Evolutionary conservation across 345 rosid species (phyloP).

Genomic region (Populus euphratica): DNA sequence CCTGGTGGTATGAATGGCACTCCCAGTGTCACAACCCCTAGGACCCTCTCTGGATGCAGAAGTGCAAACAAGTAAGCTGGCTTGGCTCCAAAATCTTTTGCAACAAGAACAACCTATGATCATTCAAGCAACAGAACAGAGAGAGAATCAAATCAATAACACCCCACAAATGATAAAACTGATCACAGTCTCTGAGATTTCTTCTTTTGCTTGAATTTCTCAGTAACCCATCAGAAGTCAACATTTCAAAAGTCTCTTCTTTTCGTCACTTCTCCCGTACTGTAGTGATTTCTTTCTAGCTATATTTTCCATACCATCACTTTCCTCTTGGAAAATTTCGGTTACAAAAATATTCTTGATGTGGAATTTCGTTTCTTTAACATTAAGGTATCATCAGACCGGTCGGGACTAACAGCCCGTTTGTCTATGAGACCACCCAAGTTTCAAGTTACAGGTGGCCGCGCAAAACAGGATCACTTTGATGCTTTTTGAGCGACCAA

Average conservation of each 20-base stretch:
- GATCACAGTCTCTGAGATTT: neutral
- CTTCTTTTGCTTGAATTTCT: neutral
- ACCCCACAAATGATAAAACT: neutral
- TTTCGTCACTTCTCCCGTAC: neutral
- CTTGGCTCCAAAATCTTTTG: conserved; percentile 47
- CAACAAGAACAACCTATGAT: conserved; percentile 47
- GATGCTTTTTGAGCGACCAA: no score
- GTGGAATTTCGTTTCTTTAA: no score
- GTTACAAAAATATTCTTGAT: no score
- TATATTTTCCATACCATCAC: no score
- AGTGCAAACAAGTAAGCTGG: conserved; percentile 43
- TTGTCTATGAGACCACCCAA: no score
- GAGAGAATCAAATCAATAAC: neutral
- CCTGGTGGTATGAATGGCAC: conserved; percentile 34
- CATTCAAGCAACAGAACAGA: neutral
- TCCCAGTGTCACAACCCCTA: conserved; percentile 49
- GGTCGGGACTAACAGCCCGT: no score
- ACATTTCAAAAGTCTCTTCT: neutral
- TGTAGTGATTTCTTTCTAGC: no score
- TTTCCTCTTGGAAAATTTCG: no score
- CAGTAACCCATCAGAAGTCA: neutral
- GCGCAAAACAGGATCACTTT: no score
- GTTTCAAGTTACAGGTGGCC: no score
- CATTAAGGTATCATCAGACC: no score
- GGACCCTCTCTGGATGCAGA: conserved; percentile 42